Conservation (phyloP, 2,329 filamentous ascomycete species). For the Didymella exigua region DNA sequence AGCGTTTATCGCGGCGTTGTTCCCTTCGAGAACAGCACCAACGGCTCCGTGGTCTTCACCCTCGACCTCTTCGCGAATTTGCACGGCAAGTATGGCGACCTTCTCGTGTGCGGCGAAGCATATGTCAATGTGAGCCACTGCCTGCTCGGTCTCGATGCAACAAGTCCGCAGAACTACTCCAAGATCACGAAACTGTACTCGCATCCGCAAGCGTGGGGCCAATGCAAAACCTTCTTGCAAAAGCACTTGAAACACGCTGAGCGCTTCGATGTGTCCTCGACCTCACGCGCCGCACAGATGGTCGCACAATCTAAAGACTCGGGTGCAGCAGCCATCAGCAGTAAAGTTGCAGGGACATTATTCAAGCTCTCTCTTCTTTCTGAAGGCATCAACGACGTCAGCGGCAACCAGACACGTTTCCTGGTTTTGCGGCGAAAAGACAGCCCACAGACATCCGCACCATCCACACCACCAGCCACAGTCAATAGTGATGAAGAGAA, state of each 20-base stretch:
- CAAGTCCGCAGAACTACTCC: slow-evolving; percentile 51
- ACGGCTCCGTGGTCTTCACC: slow-evolving; percentile 88
- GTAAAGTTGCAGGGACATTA: slow-evolving; percentile 71
- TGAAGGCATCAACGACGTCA: slow-evolving; percentile 71
- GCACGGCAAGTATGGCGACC: slow-evolving; percentile 65
- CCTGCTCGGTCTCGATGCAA: slow-evolving; percentile 62
- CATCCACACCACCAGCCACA: neutral
- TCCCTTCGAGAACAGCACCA: slow-evolving; percentile 95
- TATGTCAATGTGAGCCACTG: slow-evolving; percentile 91
- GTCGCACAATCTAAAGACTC: slow-evolving; percentile 66
- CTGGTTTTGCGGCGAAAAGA: slow-evolving; percentile 62
- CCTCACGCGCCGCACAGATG: slow-evolving; percentile 81
- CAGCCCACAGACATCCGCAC: slow-evolving; percentile 1
- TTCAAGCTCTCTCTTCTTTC: slow-evolving; percentile 73
- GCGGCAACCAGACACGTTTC: slow-evolving; percentile 81
- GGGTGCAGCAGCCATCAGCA: slow-evolving; percentile 77
- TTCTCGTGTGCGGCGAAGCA: slow-evolving; percentile 80
- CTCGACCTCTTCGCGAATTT: slow-evolving; percentile 87
- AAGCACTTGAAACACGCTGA: slow-evolving; percentile 74
- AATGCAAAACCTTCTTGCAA: slow-evolving; percentile 78
- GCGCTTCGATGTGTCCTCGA: slow-evolving; percentile 82
- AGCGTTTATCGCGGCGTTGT: slow-evolving; percentile 76
- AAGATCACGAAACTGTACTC: slow-evolving; percentile 81
- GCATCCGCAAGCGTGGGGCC: slow-evolving; percentile 94
- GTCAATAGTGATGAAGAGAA: neutral